Conservation (phyloP, 2,329 filamentous ascomycete genomes). For the Ophiobolus disseminans region DNA sequence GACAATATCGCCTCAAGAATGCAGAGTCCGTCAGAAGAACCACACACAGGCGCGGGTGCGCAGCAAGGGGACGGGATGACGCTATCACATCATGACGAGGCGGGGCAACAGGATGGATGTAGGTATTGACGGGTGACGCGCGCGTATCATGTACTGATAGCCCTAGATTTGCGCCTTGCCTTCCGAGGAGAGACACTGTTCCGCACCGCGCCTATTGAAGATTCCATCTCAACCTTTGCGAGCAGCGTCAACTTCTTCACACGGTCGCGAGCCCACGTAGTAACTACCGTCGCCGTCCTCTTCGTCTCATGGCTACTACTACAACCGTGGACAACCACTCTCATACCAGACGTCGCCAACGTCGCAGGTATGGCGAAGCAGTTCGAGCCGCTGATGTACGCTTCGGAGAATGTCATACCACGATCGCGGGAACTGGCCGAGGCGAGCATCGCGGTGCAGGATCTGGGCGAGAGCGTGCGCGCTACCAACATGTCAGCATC, state of each 20-base stretch:
- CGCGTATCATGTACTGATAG: conserved; percentile 28
- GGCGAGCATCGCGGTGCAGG: conserved; percentile 92
- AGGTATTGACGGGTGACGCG: conserved; percentile 25
- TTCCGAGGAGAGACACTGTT: conserved; percentile 88
- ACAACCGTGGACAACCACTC: conserved; percentile 69
- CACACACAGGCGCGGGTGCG: conserved; percentile 25
- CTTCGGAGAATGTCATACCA: conserved; percentile 85
- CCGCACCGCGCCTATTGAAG: conserved; percentile 82
- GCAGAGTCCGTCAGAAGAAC: conserved; percentile 41
- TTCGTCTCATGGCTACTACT: conserved; percentile 71
- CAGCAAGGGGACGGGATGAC: conserved; percentile 32
- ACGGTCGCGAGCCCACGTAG: conserved; percentile 71
- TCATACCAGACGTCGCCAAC: conserved; percentile 86
- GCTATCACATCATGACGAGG: conserved; percentile 38
- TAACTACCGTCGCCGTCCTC: conserved; percentile 67
- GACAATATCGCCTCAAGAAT: conserved; percentile 45
- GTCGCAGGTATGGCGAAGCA: conserved; percentile 87
- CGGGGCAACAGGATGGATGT: conserved; percentile 43
- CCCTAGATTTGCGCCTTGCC: conserved; percentile 82
- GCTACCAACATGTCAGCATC: conserved; percentile 91
- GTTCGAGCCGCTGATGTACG: conserved; percentile 94
- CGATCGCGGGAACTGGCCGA: conserved; percentile 90
- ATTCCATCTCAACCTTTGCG: conserved; percentile 69
- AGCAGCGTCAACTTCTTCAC: conserved; percentile 67
- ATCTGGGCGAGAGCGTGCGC: conserved; percentile 88